Conservation (phyloP, 805 yeast genomes). For the Starmerella tilneyi region DNA sequence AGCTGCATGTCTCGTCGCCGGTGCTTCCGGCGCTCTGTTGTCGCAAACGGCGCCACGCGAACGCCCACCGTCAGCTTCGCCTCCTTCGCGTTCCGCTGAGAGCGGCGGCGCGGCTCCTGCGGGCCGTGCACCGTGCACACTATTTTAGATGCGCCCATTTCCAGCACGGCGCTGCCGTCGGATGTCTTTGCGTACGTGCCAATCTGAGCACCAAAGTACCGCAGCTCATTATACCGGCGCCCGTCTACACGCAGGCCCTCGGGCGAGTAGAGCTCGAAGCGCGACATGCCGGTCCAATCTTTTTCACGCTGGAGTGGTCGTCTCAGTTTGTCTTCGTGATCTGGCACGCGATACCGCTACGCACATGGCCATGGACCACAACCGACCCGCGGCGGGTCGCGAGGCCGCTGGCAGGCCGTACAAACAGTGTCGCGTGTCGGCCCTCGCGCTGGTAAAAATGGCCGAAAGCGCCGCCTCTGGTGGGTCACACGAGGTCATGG, state of each 20-base stretch:
- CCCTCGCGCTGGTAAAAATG: slow-evolving; percentile 78
- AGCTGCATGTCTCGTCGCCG: slow-evolving; percentile 46
- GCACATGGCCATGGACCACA: no score
- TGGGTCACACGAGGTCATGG: slow-evolving; percentile 87
- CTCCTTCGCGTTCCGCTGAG: slow-evolving; percentile 37
- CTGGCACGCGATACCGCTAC: slow-evolving; percentile 3
- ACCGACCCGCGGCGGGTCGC: neutral
- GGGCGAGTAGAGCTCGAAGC: slow-evolving; percentile 73
- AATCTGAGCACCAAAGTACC: slow-evolving; percentile 67
- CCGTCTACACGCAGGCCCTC: slow-evolving; percentile 91
- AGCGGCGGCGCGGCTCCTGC: slow-evolving; percentile 57
- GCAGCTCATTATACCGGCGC: slow-evolving; percentile 85
- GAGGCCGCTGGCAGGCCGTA: neutral
- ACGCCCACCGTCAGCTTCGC: slow-evolving; percentile 56
- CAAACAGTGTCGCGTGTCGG: slow-evolving; percentile 56
- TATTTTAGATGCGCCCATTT: slow-evolving; percentile 85
- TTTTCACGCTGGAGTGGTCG: neutral
- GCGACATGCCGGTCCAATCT: slow-evolving; percentile 13
- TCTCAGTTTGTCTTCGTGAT: neutral
- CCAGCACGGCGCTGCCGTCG: slow-evolving; percentile 87
- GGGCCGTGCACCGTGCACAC: slow-evolving; percentile 85
- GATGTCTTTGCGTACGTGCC: slow-evolving; percentile 75
- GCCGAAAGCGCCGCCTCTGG: slow-evolving; percentile 77
- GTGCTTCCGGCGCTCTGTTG: slow-evolving; percentile 62
- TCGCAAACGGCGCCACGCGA: slow-evolving; percentile 70